phyloP scores from a whole-genome alignment of 2,329 filamentous ascomycete genomes.

The Knufia petricola region DNA sequence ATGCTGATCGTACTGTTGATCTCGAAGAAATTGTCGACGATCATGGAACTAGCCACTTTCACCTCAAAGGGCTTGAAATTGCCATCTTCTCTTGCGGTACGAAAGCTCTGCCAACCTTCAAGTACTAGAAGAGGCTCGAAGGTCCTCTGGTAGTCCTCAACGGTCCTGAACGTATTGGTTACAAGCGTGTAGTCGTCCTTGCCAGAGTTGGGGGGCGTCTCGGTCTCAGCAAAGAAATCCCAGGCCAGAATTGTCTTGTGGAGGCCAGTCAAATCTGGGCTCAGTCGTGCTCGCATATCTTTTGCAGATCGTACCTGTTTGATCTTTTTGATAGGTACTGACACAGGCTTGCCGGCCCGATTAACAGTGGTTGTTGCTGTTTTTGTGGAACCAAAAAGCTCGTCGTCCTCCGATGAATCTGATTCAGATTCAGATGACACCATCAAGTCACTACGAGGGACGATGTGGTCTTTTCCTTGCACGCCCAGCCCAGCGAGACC shows the following conservation, averaged over 20 bases:
- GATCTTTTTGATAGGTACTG: slow-evolving; percentile 65
- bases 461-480: slow-evolving; percentile 63
- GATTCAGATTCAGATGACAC: slow-evolving; percentile 61
- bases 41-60: slow-evolving; percentile 77
- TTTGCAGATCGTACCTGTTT: slow-evolving; percentile 73
- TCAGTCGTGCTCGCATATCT: slow-evolving; percentile 86
- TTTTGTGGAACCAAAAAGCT: slow-evolving; percentile 48
- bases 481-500: slow-evolving; percentile 63
- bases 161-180: slow-evolving; percentile 65
- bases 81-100: slow-evolving; percentile 79
- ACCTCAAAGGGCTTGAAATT: slow-evolving; percentile 73
- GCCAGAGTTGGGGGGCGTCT: slow-evolving; percentile 66
- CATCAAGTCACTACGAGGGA: slow-evolving; percentile 77
- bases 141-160: slow-evolving; percentile 71
- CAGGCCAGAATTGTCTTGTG: slow-evolving; percentile 82
- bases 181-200: slow-evolving; percentile 66
- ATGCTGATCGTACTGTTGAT: slow-evolving; percentile 74
- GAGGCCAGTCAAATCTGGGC: slow-evolving; percentile 75
- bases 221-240: slow-evolving; percentile 87
- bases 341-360: slow-evolving; percentile 32
- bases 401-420: slow-evolving; percentile 67
- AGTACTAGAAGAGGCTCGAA: slow-evolving; percentile 85
- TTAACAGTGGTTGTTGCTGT: slow-evolving; percentile 31
- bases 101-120: slow-evolving; percentile 92
- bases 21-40: slow-evolving; percentile 87